phyloP scores from a whole-genome alignment of 768 basidiomycete genomes.

The Pholiota conissans region DNA sequence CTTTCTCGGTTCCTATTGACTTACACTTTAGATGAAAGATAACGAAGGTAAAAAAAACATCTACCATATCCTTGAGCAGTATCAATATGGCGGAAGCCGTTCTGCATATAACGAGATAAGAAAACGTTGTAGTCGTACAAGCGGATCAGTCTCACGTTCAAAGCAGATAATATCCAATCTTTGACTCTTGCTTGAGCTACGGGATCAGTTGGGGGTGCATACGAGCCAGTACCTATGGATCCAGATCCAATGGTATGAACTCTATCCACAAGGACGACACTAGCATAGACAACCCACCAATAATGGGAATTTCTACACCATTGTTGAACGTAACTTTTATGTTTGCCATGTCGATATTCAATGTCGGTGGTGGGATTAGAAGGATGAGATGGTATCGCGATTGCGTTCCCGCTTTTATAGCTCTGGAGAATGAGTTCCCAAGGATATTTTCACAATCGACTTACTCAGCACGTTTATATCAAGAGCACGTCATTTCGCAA shows the following conservation, averaged over 20 bases:
- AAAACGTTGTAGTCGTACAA: neutral
- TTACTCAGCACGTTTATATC: neutral
- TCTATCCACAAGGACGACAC: neutral
- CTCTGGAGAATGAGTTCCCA: neutral
- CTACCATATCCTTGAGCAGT: constrained; percentile 34
- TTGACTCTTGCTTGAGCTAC: constrained; percentile 34
- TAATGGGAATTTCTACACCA: constrained; percentile 32
- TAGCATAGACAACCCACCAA: constrained; percentile 24
- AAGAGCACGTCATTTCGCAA: neutral
- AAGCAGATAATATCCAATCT: constrained; percentile 39
- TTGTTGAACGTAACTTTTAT: constrained; percentile 28
- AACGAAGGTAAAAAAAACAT: constrained; percentile 9
- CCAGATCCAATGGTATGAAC: neutral
- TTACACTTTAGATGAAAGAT: neutral
- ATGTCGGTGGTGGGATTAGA: neutral
- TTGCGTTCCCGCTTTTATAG: neutral
- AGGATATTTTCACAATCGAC: neutral
- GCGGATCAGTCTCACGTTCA: constrained; percentile 29
- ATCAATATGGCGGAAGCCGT: constrained; percentile 43
- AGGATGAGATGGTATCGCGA: neutral
- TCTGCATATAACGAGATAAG: constrained; percentile 18
- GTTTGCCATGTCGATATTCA: neutral
- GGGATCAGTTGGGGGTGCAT: constrained; percentile 29
- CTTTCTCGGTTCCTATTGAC: constrained; percentile 34
- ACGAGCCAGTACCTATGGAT: constrained; percentile 44